A percentile compares a stretch with the other conserved stretches of the same genome.
These are phyloP conservation scores for Leishmania arabica DNA, from an alignment of 208 protist genomes.

Conservation along the genomic window DNA sequence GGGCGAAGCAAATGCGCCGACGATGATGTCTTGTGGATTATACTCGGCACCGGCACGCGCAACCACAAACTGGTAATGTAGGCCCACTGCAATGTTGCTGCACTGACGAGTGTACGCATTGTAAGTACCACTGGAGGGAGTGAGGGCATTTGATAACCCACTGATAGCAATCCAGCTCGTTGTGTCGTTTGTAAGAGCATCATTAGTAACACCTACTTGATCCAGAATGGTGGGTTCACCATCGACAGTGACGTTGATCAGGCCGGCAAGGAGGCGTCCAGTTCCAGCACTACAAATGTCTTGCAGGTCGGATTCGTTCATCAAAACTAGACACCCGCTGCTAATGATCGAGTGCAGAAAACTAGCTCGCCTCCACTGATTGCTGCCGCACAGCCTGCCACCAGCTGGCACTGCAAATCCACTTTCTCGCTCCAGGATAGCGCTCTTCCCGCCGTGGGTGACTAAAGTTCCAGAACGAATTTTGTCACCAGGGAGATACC, in stretches of 20 bases:
- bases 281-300: constrained; percentile 49
- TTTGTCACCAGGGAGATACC: constrained; percentile 49
- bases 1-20: constrained; percentile 62
- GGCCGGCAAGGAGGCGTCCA: constrained; percentile 22
- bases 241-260: constrained; percentile 37
- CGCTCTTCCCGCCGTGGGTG: constrained; percentile 27
- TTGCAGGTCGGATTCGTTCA: constrained; percentile 52
- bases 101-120: constrained; percentile 51
- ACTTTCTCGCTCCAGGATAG: constrained; percentile 52
- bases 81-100: constrained; percentile 52
- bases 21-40: constrained; percentile 82
- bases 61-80: constrained; percentile 74
- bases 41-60: constrained; percentile 64
- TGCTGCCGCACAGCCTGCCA: constrained; percentile 36
- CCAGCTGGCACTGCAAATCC: constrained; percentile 76
- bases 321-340: constrained; percentile 48
- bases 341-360: constrained; percentile 69
- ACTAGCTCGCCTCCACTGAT: constrained; percentile 38
- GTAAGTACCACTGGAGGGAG: constrained; percentile 35
- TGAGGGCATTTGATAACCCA: constrained; percentile 33
- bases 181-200: constrained; percentile 74
- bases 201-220: constrained; percentile 67
- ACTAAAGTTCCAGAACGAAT: constrained; percentile 57
- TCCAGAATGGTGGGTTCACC: constrained; percentile 31
- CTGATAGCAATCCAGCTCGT: constrained; percentile 71